A percentile compares a stretch with the other conserved stretches of the same genome.
phyloP scores from a whole-genome alignment of 768 basidiomycete species.

The Boletus huronensis region DNA sequence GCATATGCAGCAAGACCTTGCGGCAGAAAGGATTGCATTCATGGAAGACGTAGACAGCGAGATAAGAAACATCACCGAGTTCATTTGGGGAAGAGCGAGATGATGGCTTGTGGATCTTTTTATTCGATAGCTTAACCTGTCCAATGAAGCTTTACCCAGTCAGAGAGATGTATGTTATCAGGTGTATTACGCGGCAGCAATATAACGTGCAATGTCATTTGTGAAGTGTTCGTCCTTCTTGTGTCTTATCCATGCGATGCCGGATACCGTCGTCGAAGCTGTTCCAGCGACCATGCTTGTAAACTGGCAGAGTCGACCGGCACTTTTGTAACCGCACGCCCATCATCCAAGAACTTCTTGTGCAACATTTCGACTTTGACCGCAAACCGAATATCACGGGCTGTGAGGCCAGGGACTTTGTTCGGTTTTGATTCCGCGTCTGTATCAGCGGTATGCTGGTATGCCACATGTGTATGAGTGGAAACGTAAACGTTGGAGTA shows the following conservation, averaged over 20 bases:
- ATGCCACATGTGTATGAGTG: conserved; percentile 29
- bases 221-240: background rate
- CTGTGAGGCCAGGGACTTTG: conserved; percentile 43
- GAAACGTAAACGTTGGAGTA: conserved; percentile 22
- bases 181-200: conserved; percentile 2
- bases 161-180: conserved; percentile 4
- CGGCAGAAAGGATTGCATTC: conserved; percentile 37
- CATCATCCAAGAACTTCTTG: conserved; percentile 19
- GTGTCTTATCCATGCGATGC: background rate
- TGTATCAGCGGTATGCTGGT: conserved; percentile 4
- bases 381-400: conserved; percentile 50
- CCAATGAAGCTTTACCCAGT: background rate
- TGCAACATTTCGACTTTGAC: conserved; percentile 38
- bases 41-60: conserved; percentile 27
- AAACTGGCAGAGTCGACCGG: conserved; percentile 9
- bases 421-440: conserved; percentile 9
- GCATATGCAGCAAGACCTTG: conserved; percentile 68
- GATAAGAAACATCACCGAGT: conserved; percentile 23
- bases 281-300: conserved; percentile 25
- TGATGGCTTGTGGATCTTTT: background rate
- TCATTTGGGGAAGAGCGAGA: conserved; percentile 27
- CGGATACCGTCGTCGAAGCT: conserved; percentile 23
- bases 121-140: background rate
- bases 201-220: background rate
- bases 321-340: conserved; percentile 22